Base-by-base conservation (phyloP, 371 early-diverging fungal species). In the Sporodiniella umbellata region DNA sequence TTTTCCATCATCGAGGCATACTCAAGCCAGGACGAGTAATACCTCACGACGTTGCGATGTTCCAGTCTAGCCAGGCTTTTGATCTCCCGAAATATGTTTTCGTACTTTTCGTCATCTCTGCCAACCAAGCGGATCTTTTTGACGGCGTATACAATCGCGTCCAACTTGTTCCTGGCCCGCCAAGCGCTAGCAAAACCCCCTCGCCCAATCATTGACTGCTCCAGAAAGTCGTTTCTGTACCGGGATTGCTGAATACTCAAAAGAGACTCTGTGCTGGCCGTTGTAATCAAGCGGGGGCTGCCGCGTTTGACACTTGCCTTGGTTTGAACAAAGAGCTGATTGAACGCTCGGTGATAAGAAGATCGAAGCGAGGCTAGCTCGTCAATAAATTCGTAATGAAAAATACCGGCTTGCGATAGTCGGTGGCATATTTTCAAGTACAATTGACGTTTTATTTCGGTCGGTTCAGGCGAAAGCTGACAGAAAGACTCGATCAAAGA, bases 161-260 rank as follows among this genome's bases (percentile, higher is more conserved):
- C 96, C 42, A 93, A 61, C 53, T 80, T 79, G 64, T 97, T 90
- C 26, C 75, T 62, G n/a, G 79, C 84, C 38, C 71, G 50, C 63
- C 72, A 90, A 1, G 97, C 99, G 26, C 80, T 83, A 1, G 97
- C 99, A 70, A 96, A 98, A 3, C 97, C 98, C 23, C 99, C 99
- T 39, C 83, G 81, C 8, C 99, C 98, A 7, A 97, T 71, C 25
- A 81, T 60, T 6, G 70, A 60, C 5, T 91, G 53, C 64, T 94
- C 90, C 2, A 78, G 68, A 80, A 94, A 96, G 62, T 96, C 96
- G 47, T 87, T 86, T 12, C 62, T 63, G 64, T 94, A 96, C 4
- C 95, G 83, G 19, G 90, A 84, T 33, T 79, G 74, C 19, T 83
- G 78, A n/a, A 79, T 65, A 21, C 75, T 79, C 26, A 85, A 68